Conservation (phyloP, 768 basidiomycete genomes). For the Leccinellum albellum region DNA sequence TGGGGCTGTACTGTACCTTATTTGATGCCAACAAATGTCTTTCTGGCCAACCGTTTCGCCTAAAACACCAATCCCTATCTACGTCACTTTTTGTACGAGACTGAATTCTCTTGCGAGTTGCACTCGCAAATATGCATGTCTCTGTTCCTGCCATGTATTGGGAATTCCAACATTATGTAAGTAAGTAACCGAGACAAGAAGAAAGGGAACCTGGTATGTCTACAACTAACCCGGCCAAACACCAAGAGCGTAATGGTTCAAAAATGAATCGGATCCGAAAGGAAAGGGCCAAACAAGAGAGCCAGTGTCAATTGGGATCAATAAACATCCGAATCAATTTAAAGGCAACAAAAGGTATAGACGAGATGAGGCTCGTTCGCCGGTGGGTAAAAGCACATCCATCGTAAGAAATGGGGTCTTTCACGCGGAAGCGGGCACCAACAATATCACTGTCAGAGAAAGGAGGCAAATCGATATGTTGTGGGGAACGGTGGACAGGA, state of each 20-base stretch:
- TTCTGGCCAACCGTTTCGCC: no score
- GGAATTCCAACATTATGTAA: neutral
- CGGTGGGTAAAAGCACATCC: conserved; percentile 27
- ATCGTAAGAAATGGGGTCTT: conserved; percentile 14
- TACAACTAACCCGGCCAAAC: neutral
- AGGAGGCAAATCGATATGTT: neutral
- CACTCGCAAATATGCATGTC: neutral
- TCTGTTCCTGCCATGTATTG: neutral
- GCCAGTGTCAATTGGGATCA: neutral
- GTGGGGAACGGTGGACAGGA: neutral
- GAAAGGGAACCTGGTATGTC: neutral
- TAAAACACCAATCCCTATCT: no score
- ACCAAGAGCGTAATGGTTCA: neutral
- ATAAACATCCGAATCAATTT: neutral
- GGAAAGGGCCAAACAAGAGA: neutral
- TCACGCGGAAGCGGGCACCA: conserved; percentile 8
- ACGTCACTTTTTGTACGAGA: neutral
- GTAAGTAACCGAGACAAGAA: neutral
- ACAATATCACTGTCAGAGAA: neutral
- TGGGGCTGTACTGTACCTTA: neutral
- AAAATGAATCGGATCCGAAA: neutral
- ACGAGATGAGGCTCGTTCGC: conserved; percentile 37
- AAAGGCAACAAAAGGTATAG: conserved; percentile 22
- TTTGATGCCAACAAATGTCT: neutral
- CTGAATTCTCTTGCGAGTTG: neutral